These are phyloP conservation scores for Xanthoparmelia taractica DNA, from an alignment of 495 filamentous ascomycete genomes.

Conservation along the genomic window DNA sequence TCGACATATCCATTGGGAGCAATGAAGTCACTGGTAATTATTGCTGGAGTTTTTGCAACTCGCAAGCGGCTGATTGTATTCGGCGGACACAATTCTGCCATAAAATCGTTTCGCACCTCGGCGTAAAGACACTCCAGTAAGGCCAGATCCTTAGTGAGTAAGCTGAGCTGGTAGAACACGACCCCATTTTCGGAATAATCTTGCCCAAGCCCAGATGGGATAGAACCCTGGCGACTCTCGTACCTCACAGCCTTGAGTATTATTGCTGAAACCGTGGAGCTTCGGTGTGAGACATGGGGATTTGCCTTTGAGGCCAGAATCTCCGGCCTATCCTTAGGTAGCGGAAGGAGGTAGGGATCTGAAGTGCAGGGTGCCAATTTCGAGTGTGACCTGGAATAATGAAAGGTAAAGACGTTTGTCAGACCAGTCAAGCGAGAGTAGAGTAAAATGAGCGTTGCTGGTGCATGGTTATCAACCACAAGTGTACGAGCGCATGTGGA, in stretches of 20 bases:
- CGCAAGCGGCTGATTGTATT: neutral
- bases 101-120: neutral
- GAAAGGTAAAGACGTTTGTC: constrained; percentile 34
- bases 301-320: neutral
- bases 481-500: neutral
- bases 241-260: neutral
- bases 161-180: constrained; percentile 11
- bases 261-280: neutral
- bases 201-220: constrained; percentile 1
- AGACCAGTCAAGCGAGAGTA: constrained; percentile 40
- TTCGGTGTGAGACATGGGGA: neutral
- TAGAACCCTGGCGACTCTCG: neutral
- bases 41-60: constrained; percentile 16
- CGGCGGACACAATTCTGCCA: constrained; percentile 2
- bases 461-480: constrained; percentile 10
- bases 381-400: constrained; percentile 22
- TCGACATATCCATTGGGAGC: constrained; percentile 29
- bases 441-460: constrained; percentile 33
- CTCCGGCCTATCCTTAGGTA: neutral
- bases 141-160: constrained; percentile 12
- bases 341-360: constrained; percentile 37
- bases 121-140: constrained; percentile 18
- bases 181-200: neutral
- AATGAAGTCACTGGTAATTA: constrained; percentile 31
- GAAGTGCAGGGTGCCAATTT: constrained; percentile 25